These are phyloP conservation scores for Schizochytrium sp. DNA, from an alignment of 108 stramenopile species.

Conservation along the genomic window DNA sequence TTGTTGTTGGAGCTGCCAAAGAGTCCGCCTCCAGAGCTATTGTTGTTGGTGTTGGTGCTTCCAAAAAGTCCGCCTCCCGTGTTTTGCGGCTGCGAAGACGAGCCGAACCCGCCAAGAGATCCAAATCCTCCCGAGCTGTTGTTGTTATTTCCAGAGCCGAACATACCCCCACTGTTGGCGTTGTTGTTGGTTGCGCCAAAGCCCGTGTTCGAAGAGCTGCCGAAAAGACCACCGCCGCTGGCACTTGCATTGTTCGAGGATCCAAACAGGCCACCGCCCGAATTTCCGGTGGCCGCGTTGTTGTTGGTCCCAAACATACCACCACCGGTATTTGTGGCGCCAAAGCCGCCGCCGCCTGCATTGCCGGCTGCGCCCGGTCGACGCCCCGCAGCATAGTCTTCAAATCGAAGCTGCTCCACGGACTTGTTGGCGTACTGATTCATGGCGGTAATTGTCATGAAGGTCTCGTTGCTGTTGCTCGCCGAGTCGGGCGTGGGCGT, in stretches of 20 bases:
- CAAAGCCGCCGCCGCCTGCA: constrained; percentile 35
- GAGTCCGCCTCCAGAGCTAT: no score
- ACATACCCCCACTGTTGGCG: neutral
- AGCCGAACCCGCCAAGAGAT: no score
- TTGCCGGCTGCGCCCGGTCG: constrained; percentile 27
- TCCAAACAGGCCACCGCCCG: neutral
- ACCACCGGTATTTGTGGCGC: constrained; percentile 9
- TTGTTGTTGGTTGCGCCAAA: neutral
- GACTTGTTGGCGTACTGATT: constrained; percentile 66
- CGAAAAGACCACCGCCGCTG: neutral
- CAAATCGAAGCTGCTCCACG: constrained; percentile 78
- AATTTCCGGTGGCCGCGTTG: neutral
- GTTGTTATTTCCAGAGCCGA: neutral
- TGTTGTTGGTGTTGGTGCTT: no score
- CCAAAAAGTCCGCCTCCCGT: no score
- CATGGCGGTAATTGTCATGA: constrained; percentile 78
- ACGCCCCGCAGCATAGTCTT: constrained; percentile 67
- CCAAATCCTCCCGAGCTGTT: no score
- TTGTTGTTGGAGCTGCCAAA: no score
- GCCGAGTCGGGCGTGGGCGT: constrained; percentile 52
- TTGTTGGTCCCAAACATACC: neutral
- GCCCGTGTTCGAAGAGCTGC: neutral
- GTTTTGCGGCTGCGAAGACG: no score
- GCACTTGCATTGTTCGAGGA: no score
- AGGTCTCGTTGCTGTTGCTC: constrained; percentile 53